Percentiles rank a stretch among this genome's conserved stretches.
Evolutionary conservation across 2,329 filamentous ascomycete species (phyloP).

Genomic region (Colletotrichum orbiculare): DNA sequence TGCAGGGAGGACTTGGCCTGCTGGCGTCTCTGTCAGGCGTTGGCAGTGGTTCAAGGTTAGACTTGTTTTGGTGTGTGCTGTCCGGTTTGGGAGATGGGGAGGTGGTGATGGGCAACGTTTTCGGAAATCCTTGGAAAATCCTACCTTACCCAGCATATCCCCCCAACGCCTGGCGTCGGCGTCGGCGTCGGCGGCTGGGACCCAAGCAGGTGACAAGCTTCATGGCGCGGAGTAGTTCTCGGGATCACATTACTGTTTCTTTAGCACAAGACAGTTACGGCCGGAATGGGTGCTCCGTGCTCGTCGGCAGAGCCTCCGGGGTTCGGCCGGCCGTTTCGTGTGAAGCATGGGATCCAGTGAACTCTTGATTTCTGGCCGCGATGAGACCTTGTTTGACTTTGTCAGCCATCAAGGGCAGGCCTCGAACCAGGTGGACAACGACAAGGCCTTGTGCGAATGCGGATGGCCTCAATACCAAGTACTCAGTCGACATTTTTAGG

Average conservation of each 20-base stretch:
- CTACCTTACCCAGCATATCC: neutral
- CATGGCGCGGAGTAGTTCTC: slow-evolving; percentile 4
- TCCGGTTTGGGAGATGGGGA: slow-evolving; percentile 20
- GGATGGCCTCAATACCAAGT: neutral
- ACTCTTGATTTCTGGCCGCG: slow-evolving; percentile 9
- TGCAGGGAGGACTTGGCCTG: slow-evolving; percentile 21
- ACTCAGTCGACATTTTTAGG: slow-evolving; percentile 1
- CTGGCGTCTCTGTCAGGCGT: slow-evolving; percentile 24
- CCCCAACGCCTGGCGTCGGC: too few relatives aligned
- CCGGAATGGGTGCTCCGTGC: slow-evolving; percentile 23
- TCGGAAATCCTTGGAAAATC: slow-evolving; percentile 17
- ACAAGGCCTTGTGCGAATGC: neutral
- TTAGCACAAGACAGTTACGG: slow-evolving; percentile 2
- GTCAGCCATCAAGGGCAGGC: slow-evolving; percentile 13
- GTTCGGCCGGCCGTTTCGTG: slow-evolving; percentile 27
- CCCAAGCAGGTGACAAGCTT: slow-evolving; percentile 12
- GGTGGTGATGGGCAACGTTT: slow-evolving; percentile 12
- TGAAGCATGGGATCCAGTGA: slow-evolving; percentile 22
- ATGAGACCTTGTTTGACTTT: slow-evolving; percentile 15
- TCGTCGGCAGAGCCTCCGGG: slow-evolving; percentile 22
- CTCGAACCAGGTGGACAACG: slow-evolving; percentile 13
- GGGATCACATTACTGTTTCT: slow-evolving; percentile 1
- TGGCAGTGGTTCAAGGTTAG: slow-evolving; percentile 14
- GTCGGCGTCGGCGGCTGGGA: too few relatives aligned
- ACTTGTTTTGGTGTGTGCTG: slow-evolving; percentile 3